Base-by-base conservation (phyloP, 2,329 filamentous ascomycete species). In the Aspergillus sp. region DNA sequence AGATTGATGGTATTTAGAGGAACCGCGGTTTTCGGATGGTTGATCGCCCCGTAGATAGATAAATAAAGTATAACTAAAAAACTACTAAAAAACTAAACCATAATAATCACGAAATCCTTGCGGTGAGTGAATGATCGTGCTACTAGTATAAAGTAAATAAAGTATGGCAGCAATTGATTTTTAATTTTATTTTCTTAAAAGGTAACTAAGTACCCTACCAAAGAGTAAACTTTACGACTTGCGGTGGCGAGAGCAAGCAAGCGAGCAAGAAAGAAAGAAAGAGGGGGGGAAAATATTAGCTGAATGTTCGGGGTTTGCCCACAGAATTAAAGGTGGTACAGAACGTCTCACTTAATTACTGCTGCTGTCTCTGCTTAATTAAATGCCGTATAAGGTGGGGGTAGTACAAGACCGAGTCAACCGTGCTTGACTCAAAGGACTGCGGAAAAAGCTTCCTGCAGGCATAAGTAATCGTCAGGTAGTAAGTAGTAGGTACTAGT, bases 401-500 rank as follows among this genome's bases (percentile, higher is more conserved):
- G 52, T 36, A 38, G 23, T 55, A 55, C 52, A 19, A 54, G 51
- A 57, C 10, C 41, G 23, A 32, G 43, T 23, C 28, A 47, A 54
- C 54, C 52, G 50, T 45, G 38, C 45, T 50, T 36, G 58, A 58
- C 38, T 52, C 21, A 13, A 43, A 36, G 28, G 51, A 21, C 17
- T 8, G 47, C 61, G 61, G 61, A 57, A 63, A 62, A 61, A 32
- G 21, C 55, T 63, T 63, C 61, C 61, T 52, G 50, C 32, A 39
- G 19, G n/a, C 41, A 25, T 36, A 41, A 30, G 28, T 30, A 30
- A 30, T 58, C 21, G 25, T 56, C 56, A 47, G 25, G 38, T 45
- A 32, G 21, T 30, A 30, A 30, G 28, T 30, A 12, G 28, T 30
- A 36, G 32, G 32, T 12, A 28, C 25, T 28, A 28, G 30, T 32